Evolutionary conservation across 345 rosid genomes (phyloP).

Genomic region (Lenwebbia sp.): DNA sequence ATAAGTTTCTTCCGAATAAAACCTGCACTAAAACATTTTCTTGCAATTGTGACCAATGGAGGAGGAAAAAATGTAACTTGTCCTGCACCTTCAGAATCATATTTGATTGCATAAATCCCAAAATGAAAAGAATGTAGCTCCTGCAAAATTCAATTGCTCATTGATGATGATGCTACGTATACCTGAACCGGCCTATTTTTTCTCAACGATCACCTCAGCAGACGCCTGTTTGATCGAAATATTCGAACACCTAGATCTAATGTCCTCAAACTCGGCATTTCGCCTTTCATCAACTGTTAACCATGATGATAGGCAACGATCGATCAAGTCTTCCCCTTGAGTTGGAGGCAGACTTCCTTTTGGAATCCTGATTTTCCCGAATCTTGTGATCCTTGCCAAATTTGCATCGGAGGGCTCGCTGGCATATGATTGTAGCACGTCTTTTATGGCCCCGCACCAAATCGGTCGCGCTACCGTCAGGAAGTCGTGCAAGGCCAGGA

Average conservation of each 20-base stretch:
- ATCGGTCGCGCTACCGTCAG: slow-evolving; percentile 70
- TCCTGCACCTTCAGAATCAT: not conserved
- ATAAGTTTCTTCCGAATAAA: not conserved
- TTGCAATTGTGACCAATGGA: not conserved
- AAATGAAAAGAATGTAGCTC: not conserved
- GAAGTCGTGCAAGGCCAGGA: slow-evolving; percentile 46
- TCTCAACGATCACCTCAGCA: slow-evolving; percentile 10
- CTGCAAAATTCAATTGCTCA: not conserved
- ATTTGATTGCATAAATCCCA: not conserved
- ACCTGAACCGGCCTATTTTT: not conserved
- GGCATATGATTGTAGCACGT: slow-evolving; percentile 33
- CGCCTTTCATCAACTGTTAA: slow-evolving; percentile 53
- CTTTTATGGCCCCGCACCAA: slow-evolving; percentile 66
- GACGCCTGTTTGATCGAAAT: slow-evolving; percentile 14
- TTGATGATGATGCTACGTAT: not conserved
- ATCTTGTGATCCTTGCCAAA: slow-evolving; percentile 48
- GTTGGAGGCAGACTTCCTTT: slow-evolving; percentile 27
- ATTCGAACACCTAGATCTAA: slow-evolving; percentile 35
- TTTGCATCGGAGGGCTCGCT: slow-evolving; percentile 61
- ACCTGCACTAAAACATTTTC: not conserved
- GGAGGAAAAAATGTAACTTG: not conserved
- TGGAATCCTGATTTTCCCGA: slow-evolving; percentile 26
- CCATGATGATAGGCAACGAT: slow-evolving; percentile 51
- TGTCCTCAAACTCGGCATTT: slow-evolving; percentile 50
- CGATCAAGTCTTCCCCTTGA: slow-evolving; percentile 52